Evolutionary conservation across 2,329 filamentous ascomycete species (phyloP).

Genomic region (Sarocladium oryzae): DNA sequence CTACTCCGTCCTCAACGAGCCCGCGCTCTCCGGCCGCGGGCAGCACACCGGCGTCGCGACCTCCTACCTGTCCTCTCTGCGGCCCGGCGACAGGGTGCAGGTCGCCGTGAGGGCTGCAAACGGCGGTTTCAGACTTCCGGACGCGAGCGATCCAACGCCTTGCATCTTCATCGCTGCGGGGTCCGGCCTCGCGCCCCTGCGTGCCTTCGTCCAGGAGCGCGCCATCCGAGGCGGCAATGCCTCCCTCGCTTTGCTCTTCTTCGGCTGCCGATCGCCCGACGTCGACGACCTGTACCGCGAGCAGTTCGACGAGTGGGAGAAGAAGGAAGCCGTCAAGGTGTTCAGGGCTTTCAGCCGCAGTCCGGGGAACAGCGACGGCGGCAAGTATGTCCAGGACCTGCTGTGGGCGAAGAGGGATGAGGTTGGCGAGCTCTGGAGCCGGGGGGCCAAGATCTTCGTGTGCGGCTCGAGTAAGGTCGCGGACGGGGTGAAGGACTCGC

Average conservation of each 20-base stretch:
- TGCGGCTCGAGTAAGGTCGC: constrained; percentile 48
- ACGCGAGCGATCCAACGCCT: constrained; percentile 29
- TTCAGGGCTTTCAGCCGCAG: constrained; percentile 42
- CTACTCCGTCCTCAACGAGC: constrained; percentile 53
- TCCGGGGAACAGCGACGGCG: constrained; percentile 33
- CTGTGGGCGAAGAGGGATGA: constrained; percentile 23
- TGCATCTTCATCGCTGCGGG: constrained; percentile 24
- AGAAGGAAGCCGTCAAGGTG: constrained; percentile 44
- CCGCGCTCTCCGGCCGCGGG: constrained; percentile 37
- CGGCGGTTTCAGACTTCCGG: constrained; percentile 38
- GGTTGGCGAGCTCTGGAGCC: constrained; percentile 26
- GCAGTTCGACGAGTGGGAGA: constrained; percentile 40
- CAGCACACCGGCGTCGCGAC: constrained; percentile 50
- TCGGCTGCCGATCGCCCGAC: constrained; percentile 36
- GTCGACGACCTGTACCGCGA: constrained; percentile 39
- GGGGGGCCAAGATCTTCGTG: constrained; percentile 48
- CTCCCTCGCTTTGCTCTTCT: constrained; percentile 47
- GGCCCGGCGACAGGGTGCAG: constrained; percentile 30
- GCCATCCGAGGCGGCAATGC: constrained; percentile 33
- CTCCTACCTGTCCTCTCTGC: constrained; percentile 46
- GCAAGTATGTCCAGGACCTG: constrained; percentile 30
- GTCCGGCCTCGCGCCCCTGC: constrained; percentile 24
- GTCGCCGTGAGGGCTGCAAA: constrained; percentile 37
- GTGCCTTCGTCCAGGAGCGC: constrained; percentile 16
- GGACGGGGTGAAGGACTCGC: constrained; percentile 30